These are phyloP conservation scores for Solanum paucissectum DNA, from an alignment of 257 asterid species.

Conservation along the genomic window DNA sequence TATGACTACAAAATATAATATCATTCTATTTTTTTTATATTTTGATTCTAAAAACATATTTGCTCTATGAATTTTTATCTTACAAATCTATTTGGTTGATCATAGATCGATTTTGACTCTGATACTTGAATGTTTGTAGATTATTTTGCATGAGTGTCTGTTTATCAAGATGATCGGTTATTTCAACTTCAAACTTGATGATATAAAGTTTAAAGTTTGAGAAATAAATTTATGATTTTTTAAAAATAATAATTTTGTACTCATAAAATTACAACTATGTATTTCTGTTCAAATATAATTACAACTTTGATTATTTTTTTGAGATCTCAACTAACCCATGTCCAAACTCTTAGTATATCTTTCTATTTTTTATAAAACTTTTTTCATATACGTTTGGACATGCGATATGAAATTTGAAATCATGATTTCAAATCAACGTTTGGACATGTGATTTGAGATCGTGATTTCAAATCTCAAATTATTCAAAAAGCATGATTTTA, in stretches of 20 bases:
- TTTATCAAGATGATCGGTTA: not conserved
- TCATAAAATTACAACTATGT: not conserved
- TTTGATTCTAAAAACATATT: not conserved
- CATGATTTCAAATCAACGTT: not conserved
- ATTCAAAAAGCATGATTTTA: not conserved
- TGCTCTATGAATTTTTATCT: not conserved
- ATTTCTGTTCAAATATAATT: not conserved
- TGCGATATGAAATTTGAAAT: not conserved
- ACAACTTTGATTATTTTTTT: not conserved
- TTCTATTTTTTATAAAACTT: not conserved
- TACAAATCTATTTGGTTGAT: not conserved
- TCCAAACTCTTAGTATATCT: not conserved
- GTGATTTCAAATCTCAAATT: not conserved
- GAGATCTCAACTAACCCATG: not conserved
- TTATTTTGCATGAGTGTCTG: not conserved
- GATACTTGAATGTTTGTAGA: not conserved
- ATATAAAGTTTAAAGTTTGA: not conserved
- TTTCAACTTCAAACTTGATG: not conserved
- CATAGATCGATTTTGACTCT: not conserved
- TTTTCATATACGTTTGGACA: not conserved
- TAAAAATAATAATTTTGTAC: accelerated
- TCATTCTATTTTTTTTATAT: no score
- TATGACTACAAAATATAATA: not conserved
- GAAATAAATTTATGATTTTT: not conserved
- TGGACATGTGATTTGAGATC: not conserved